Evolutionary conservation across 768 basidiomycete species (phyloP), one percentile per base, ranked within the genome.

Genomic region (Dioszegia hungarica): DNA sequence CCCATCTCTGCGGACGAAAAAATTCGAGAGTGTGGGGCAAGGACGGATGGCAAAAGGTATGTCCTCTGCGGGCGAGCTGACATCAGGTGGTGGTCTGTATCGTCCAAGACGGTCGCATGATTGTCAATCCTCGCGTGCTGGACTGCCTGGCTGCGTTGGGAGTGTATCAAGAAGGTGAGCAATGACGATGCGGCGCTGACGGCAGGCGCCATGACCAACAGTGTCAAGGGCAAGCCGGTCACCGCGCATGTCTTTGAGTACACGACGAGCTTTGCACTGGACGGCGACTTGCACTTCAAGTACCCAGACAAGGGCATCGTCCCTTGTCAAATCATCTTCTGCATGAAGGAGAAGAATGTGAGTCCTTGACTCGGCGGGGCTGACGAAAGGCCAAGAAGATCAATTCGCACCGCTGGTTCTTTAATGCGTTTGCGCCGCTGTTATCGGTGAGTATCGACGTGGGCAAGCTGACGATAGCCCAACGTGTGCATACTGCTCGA

Each of bases 401-500:
- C 71, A 97, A 95, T 74, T 89, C 87, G 44, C 92, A 95, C 68
- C 81, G 93, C 45, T 97, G 93, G 93, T 94, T 93, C 76, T 95
- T 98, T 77, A 97, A 95, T 72, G 93, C 90, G 0, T 89, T 97
- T 72, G 88, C 83, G 0, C 81, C 86, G 0, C 79, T 93, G 73
- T 76, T 97, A 27, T 87, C 88, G 78, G 88, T 87, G 38, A n/a
- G 81, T 65, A 0, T 11, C 3, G 10, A 19, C 1, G 19, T 5
- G 17, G 19, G 37, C 22, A 15, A n/a, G 36, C 62, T 57, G n/a
- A 46, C 19, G 8, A 12, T 62, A 93, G 87, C 93, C 92, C 6
- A 95, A 94, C 65, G 84, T 97, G 9, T 92, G 90, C 68, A 84
- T 95, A 20, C 80, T 98, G 25, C 78, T 98, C 45, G 94, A 98